These are phyloP conservation scores for Hortaea werneckii DNA, from an alignment of 2,329 filamentous ascomycete species.

Conservation along the genomic window DNA sequence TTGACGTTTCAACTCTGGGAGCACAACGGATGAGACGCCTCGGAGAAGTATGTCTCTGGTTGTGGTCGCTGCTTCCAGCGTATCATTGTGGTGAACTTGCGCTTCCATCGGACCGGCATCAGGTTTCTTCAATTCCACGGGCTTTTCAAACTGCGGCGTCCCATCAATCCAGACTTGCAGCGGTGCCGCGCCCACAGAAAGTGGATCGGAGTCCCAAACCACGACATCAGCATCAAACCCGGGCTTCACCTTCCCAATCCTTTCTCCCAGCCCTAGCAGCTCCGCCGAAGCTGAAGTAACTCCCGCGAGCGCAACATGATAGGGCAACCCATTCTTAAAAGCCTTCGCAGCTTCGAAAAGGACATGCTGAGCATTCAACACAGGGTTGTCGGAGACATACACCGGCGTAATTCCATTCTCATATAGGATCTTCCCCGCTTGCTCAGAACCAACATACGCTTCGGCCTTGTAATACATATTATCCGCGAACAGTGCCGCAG, in stretches of 20 bases:
- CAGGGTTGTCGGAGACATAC: conserved; percentile 63
- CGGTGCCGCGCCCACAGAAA: conserved; percentile 30
- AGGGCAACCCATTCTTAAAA: conserved; percentile 31
- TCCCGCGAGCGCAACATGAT: conserved; percentile 31
- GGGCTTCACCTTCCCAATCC: conserved; percentile 31
- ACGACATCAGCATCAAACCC: conserved; percentile 35
- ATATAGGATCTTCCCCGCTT: conserved; percentile 55
- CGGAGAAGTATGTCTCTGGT: conserved; percentile 43
- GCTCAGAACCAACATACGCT: conserved; percentile 53
- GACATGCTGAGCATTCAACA: conserved; percentile 59
- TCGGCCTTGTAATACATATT: conserved; percentile 63
- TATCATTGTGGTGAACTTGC: conserved; percentile 31
- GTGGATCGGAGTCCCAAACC: conserved; percentile 34
- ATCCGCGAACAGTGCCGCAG: conserved; percentile 56
- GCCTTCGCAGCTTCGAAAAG: conserved; percentile 47
- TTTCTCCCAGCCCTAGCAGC: conserved; percentile 29
- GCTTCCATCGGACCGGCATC: conserved; percentile 30
- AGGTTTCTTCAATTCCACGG: conserved; percentile 45
- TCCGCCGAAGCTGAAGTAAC: conserved; percentile 32
- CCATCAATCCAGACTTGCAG: conserved; percentile 36
- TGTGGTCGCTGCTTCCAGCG: conserved; percentile 23
- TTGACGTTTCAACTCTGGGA: conserved; percentile 24
- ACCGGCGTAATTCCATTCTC: conserved; percentile 55
- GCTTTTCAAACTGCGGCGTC: conserved; percentile 40
- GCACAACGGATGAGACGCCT: conserved; percentile 43